Evolutionary conservation across 768 basidiomycete species (phyloP).

Genomic region (Tricholoma bakamatsutake): DNA sequence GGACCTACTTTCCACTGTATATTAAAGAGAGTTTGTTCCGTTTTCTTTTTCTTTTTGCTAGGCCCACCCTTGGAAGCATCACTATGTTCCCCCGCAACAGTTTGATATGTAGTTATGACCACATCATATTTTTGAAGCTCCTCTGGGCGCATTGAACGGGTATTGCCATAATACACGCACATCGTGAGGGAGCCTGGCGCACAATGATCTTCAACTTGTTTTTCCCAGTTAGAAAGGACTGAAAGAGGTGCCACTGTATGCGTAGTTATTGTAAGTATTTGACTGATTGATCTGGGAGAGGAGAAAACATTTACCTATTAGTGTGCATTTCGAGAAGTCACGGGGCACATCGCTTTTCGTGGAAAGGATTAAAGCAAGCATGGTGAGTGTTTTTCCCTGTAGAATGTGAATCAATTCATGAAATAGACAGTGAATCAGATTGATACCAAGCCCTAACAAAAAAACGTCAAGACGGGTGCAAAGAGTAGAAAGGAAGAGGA

Average conservation of each 20-base stretch:
- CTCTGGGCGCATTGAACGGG: slow-evolving; percentile 50
- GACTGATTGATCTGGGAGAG: background rate
- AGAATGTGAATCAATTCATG: background rate
- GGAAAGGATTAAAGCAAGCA: slow-evolving; percentile 74
- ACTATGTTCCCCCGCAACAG: slow-evolving; percentile 52
- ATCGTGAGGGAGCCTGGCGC: slow-evolving; percentile 41
- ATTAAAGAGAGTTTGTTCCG: slow-evolving; percentile 50
- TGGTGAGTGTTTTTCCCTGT: slow-evolving; percentile 88
- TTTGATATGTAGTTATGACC: slow-evolving; percentile 82
- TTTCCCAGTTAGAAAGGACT: slow-evolving; percentile 84
- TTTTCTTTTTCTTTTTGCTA: slow-evolving; percentile 59
- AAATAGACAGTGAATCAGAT: background rate
- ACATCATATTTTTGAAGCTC: slow-evolving; percentile 67
- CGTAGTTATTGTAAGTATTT: background rate
- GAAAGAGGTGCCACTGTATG: slow-evolving; percentile 71
- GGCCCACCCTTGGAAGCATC: slow-evolving; percentile 22
- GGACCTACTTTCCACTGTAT: slow-evolving; percentile 74
- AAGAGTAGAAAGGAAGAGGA: background rate
- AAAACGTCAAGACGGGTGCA: background rate
- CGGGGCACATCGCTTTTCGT: slow-evolving; percentile 60
- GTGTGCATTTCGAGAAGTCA: slow-evolving; percentile 60
- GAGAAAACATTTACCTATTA: slow-evolving; percentile 55
- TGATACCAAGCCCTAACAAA: slow-evolving; percentile 35
- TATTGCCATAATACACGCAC: slow-evolving; percentile 69
- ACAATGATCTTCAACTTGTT: slow-evolving; percentile 75